Base-by-base conservation (phyloP, 129 eudicot genomes). In the Artemisia argyi region DNA sequence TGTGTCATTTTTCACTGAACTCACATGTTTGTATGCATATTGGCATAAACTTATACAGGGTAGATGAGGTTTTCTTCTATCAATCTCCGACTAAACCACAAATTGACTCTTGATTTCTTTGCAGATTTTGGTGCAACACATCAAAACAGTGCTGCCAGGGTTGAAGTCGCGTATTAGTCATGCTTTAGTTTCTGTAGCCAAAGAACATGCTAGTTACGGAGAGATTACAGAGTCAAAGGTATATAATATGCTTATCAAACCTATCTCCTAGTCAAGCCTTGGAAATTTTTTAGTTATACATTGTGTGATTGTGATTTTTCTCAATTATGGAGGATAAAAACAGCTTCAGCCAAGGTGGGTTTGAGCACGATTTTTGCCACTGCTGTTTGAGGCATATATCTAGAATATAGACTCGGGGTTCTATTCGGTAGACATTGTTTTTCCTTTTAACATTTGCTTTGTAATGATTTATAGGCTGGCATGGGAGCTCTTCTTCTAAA, bases 151-250 rank as follows among this genome's bases (percentile, higher is more conserved):
- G 74, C 79, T 87, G 61, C 93, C 93, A 11, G 85, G 87, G 67
- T 82, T 87, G 32, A 87, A 84, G 68, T 57, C 87, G 47, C 83
- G 81, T 12, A 80, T 80, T 9, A 80, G 83, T 64, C 50, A 84
- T 83, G 95, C 80, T 74, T 71, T 75, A 85, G 83, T 88, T 83
- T 66, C 94, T 59, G 97, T 90, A 65, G 94, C 96, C 16, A 95
- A 95, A 82, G 99, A 95, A 86, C 92, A 88, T 74, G 94, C 93
- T 72, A 88, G 97, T 77, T 95, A 86, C 82, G 99, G 99, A 80
- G 99, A 95, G 64, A 85, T 87, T 55, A 84, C 87, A 56, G 99
- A 95, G 66, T 90, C 94, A 18, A 87, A 87, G 87, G 94, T 84
- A 75, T 61, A 3, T 69, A 54, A 70, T 71, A 17, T 62, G 48